Conservation (phyloP, 2,329 filamentous ascomycete species). For the Beauveria varroae region DNA sequence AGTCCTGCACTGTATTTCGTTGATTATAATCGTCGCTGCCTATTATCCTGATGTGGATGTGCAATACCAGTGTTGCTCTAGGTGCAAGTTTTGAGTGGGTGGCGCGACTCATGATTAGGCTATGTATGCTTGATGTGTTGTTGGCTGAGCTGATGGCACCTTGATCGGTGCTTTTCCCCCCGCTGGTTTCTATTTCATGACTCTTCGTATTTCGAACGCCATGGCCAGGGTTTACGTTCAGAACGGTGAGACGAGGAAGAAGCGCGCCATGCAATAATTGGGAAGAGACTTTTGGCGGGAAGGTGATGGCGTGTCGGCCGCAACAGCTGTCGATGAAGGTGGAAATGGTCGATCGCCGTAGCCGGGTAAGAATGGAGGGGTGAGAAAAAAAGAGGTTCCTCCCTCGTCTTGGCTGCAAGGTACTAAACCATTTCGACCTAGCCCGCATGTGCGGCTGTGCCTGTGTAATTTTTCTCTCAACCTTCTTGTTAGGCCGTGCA, state of each 20-base stretch:
- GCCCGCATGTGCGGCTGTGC: neutral
- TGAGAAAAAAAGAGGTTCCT: neutral
- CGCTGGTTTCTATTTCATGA: neutral
- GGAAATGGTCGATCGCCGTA: constrained; percentile 9
- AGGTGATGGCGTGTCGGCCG: neutral
- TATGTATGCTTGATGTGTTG: neutral
- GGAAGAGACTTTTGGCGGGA: neutral
- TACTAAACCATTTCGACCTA: neutral
- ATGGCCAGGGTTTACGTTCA: neutral
- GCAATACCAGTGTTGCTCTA: neutral
- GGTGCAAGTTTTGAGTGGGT: neutral
- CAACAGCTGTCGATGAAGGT: constrained; percentile 6
- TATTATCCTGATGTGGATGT: neutral
- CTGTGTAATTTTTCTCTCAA: neutral
- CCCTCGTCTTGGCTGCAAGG: neutral
- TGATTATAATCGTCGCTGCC: neutral
- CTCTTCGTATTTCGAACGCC: neutral
- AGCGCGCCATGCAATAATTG: neutral
- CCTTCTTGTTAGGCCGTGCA: no score
- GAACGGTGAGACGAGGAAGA: neutral
- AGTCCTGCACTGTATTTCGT: neutral
- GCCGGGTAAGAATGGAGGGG: neutral
- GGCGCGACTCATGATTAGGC: neutral
- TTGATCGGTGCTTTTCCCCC: neutral
- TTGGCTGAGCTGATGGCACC: neutral